Base-by-base conservation (phyloP, 2,329 filamentous ascomycete species). In the Colletotrichum simmondsii region DNA sequence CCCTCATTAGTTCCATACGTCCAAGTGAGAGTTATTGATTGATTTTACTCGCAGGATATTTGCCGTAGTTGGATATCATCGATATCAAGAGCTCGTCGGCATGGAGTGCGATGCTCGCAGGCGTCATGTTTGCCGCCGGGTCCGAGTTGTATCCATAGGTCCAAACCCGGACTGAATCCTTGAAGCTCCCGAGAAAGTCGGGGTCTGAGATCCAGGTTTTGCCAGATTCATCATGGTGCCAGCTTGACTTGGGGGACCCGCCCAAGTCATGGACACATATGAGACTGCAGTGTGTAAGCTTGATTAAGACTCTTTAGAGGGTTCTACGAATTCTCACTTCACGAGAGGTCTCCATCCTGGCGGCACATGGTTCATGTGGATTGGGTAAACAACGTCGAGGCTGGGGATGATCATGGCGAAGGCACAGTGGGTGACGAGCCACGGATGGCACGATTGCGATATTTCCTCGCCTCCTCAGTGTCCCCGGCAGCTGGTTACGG, bases 181-280 rank as follows among this genome's bases (percentile, higher is more conserved):
- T 62, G 26, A 77, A 61, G 14, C 56, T 68, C 14, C 72, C 69
- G 7, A 78, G 65, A 14, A 78, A 78, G 19, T 77, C 77, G 14
- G 73, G 71, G 28, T 78, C 77, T 5, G 74, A 75, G 16, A 78
- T 76, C 77, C 77, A 78, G 11, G 72, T 75, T 57, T 78, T 78
- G 3, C 77, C 77, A 5, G 77, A 75, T 7, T 57, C 60, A 19
- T 75, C 75, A 49, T 78, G 75, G 26, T 78, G 72, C 77, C 77
- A 78, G 8, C 77, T 76, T 2, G 68, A 59, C 49, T 75, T 70
- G 3, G 75, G 63, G 24, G 73, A 72, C 1, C 74, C 68, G 4
- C 77, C 77, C 53, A 77, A 67, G 24, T 76, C 77, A 65, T 78
- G 77, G 14, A 78, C 76, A 54, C 74, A 78, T 52, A 78, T 70